Base-by-base conservation (phyloP, 192 early-diverging fungal genomes). In the Diversispora eburnea region DNA sequence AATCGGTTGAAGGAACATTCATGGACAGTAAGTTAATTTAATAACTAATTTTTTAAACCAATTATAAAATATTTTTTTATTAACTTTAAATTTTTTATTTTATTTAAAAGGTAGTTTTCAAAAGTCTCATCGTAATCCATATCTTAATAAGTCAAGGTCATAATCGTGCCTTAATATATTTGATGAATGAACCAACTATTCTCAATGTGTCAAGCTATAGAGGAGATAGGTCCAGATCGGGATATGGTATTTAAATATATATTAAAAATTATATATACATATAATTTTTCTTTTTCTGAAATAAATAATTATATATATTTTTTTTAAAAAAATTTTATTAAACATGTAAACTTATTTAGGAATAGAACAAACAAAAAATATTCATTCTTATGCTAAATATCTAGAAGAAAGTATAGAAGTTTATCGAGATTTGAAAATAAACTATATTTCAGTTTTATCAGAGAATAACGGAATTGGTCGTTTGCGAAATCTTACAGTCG, bases 101-200 rank as follows among this genome's bases (percentile, higher is more conserved):
- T 5, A 39, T 51, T 48, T 48, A n/a, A 25, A 8, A 73, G 72
- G 48, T 73, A 3, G 72, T 73, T 43, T 92, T 92, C 80, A 94
- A 94, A 76, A 80, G 89, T 2, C 77, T 93, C 10, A 82, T 91
- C 70, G 81, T 92, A 8, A 78, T 92, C 19, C 93, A 94, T 71
- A 83, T 87, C 46, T 81, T 94, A 67, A 84, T 91, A 67, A 79
- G 92, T n/a, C 85, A 91, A 74, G 90, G 88, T 41, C 81, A 84
- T 9, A 84, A 84, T 10, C 78, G 84, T 19, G 85, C 91, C 12
- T 72, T 90, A 55, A 83, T 78, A 12, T 87, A 81, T 66, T 76
- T 91, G n/a, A 72, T 75, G 10, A 78, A 75, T 63, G 80, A 86
- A 62, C 76, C 85, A 10, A 78, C 73, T 8, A 65, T 86, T 39